Evolutionary conservation across 345 rosid genomes (phyloP), one percentile per base, ranked within the genome.

Genomic region (Toxicodendron radicans): DNA sequence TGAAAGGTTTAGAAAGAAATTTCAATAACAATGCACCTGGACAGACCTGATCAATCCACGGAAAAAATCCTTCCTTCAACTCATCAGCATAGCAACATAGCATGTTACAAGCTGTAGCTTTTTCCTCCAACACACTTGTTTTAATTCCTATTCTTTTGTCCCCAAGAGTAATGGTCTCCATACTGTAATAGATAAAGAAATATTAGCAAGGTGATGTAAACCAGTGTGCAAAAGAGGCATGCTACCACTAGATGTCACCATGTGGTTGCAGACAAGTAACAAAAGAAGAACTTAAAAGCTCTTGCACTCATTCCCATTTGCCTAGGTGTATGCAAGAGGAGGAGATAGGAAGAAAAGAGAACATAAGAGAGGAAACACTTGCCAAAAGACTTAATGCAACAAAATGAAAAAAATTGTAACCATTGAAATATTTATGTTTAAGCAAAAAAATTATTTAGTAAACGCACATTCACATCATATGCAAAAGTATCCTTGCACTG

Each of bases 61-160:
- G 98, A 71, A 88, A 96, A 82, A 96, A 96, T 61, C 99, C 99
- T 83, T 93, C 99, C 82, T 96, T 96, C 82, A 96, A 80, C 84
- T 96, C 99, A 79, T 96, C 98, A 23, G 98, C 99, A 83, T 96
- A 96, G 83, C 99, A 96, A 64, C 99, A 96, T 12, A 96, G 82
- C 99, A 96, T 93, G 85, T 96, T 93, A 73, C 99, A 96, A 43
- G 99, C 99, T 16, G 99, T 96, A 49, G 99, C 98, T 73, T 96
- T 96, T 83, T 96, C 99, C 83, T 96, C 99, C 74, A 96, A 85
- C 66, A 96, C 97, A 69, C 99, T 96, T 12, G 99, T 96, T 83
- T 92, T 96, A 75, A 96, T 96, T 69, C 99, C 99, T 60, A 96
- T 96, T 79, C 98, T 88, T 89, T 96, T 96, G 87, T 96, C 98